Evolutionary conservation across 73 alveolate genomes (phyloP).

Genomic region (Blepharisma stoltei): DNA sequence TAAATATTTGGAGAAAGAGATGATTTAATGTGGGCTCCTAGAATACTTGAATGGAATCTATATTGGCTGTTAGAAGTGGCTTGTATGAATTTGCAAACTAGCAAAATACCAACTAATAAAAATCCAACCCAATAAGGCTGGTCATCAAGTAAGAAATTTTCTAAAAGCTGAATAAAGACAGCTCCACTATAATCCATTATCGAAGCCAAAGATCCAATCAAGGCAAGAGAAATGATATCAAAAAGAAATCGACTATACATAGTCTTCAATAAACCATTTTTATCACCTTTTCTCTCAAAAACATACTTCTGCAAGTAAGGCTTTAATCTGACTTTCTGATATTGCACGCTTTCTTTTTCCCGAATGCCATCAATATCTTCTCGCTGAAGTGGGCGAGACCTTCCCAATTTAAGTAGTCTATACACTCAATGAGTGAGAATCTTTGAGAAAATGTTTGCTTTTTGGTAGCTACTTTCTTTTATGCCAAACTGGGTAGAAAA

Average conservation of each 20-base stretch:
- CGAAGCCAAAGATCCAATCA: neutral
- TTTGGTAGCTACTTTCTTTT: neutral
- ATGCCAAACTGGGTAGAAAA: no score
- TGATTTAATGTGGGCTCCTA: neutral
- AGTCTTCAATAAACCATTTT: neutral
- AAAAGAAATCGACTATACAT: neutral
- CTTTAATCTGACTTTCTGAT: neutral
- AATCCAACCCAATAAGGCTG: neutral
- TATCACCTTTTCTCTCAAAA: neutral
- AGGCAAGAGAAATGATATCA: neutral
- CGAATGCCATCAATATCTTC: neutral
- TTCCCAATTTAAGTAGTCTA: neutral
- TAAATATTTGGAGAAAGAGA: neutral
- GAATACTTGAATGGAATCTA: neutral
- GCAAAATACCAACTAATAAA: neutral
- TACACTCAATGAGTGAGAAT: neutral
- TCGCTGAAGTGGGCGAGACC: neutral
- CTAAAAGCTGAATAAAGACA: neutral
- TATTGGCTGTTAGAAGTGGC: neutral
- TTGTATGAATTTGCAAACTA: neutral
- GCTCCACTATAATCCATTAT: neutral
- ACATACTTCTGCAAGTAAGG: neutral
- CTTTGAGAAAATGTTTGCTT: conserved; percentile 2
- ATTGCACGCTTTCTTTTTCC: neutral
- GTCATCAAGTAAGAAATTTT: neutral